A percentile compares a stretch with the other conserved stretches of the same genome.
These are phyloP conservation scores for Vickermania ingenoplastis DNA, from an alignment of 208 protist species.

Conservation along the genomic window DNA sequence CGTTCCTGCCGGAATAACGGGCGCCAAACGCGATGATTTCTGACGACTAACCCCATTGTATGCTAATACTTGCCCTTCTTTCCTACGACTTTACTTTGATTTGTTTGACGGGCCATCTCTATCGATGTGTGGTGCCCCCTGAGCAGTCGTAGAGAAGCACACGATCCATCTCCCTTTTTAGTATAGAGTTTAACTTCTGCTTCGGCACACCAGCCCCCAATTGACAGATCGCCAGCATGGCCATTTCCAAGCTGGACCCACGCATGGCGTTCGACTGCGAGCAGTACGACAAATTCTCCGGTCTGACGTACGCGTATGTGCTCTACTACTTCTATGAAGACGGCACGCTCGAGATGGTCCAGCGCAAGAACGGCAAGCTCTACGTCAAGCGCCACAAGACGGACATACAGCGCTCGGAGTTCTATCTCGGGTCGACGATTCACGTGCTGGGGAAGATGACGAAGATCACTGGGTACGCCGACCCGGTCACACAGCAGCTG, in stretches of 20 bases:
- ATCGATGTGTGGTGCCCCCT: too few relatives aligned
- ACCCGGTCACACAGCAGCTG: slow-evolving; percentile 72
- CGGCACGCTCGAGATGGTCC: slow-evolving; percentile 59
- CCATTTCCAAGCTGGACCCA: slow-evolving; percentile 55
- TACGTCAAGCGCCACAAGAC: slow-evolving; percentile 52
- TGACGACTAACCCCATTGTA: too few relatives aligned
- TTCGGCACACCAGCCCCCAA: too few relatives aligned
- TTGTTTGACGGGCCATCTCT: too few relatives aligned
- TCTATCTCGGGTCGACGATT: slow-evolving; percentile 50
- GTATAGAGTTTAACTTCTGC: too few relatives aligned
- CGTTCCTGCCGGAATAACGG: too few relatives aligned
- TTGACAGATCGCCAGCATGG: too few relatives aligned
- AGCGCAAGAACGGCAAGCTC: slow-evolving; percentile 37
- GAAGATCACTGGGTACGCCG: slow-evolving; percentile 55
- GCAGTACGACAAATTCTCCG: slow-evolving; percentile 51
- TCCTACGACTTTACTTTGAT: too few relatives aligned
- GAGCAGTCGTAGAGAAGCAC: too few relatives aligned
- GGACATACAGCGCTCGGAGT: slow-evolving; percentile 26
- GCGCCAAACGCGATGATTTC: too few relatives aligned
- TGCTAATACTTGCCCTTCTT: too few relatives aligned
- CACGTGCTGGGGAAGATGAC: slow-evolving; percentile 58
- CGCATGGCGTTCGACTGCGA: slow-evolving; percentile 73
- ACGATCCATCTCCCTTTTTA: too few relatives aligned
- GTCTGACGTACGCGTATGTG: slow-evolving; percentile 37
- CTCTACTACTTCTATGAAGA: slow-evolving; percentile 71